These are phyloP conservation scores for Exophiala bonariae DNA, from an alignment of 2,329 filamentous ascomycete species.

Conservation along the genomic window DNA sequence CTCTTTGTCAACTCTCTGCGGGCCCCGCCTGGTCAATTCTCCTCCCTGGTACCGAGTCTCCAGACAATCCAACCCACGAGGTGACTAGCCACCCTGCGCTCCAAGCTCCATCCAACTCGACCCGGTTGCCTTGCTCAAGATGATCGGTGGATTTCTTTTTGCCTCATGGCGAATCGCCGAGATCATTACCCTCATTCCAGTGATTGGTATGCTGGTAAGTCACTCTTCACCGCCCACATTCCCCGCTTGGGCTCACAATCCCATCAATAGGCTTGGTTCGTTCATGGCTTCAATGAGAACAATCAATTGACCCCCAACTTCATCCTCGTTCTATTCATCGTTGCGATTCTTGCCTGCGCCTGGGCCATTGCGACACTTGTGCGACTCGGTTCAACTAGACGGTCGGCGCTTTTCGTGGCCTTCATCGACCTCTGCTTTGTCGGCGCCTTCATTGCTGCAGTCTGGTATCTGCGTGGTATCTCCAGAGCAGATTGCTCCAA, in stretches of 20 bases:
- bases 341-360: conserved; percentile 60
- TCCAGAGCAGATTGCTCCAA: conserved; percentile 66
- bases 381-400: conserved; percentile 58
- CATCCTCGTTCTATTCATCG: conserved; percentile 66
- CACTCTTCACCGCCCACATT: neutral
- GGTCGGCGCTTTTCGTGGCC: conserved; percentile 60
- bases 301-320: conserved; percentile 61
- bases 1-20: too few relatives aligned
- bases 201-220: conserved; percentile 61
- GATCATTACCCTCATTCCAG: conserved; percentile 62
- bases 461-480: conserved; percentile 60
- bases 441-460: conserved; percentile 62
- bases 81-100: too few relatives aligned
- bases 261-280: conserved; percentile 54
- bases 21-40: too few relatives aligned
- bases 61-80: too few relatives aligned
- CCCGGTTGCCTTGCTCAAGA: conserved; percentile 32
- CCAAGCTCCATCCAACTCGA: neutral
- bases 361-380: conserved; percentile 64
- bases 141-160: conserved; percentile 60
- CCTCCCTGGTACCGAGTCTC: too few relatives aligned
- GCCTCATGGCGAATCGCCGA: conserved; percentile 61
- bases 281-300: conserved; percentile 57
- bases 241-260: conserved; percentile 10
- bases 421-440: conserved; percentile 63